Conservation (phyloP, 2,329 filamentous ascomycete genomes). For the Penicillium sp. region DNA sequence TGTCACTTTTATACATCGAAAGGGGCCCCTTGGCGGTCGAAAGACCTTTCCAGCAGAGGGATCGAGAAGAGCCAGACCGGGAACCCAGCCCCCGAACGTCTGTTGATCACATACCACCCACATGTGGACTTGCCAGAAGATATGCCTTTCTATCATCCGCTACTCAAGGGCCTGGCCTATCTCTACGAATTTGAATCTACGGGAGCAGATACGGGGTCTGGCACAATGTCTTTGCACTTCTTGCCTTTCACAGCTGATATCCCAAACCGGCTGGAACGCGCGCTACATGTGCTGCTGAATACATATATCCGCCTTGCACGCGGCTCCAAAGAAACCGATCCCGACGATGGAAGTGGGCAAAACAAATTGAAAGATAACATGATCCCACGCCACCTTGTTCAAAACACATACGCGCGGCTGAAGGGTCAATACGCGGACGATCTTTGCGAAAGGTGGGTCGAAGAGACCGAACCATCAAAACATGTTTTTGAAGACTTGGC, state of each 20-base stretch:
- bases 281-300: constrained; percentile 36
- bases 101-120: constrained; percentile 72
- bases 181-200: constrained; percentile 55
- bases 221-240: constrained; percentile 53
- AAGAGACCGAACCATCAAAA: constrained; percentile 81
- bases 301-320: constrained; percentile 39
- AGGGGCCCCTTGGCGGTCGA: not conserved
- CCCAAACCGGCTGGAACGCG: constrained; percentile 39
- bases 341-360: not conserved
- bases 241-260: constrained; percentile 46
- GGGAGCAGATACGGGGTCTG: constrained; percentile 28
- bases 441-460: constrained; percentile 75
- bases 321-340: constrained; percentile 2
- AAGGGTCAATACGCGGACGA: constrained; percentile 73
- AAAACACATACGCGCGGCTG: constrained; percentile 76
- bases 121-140: constrained; percentile 61
- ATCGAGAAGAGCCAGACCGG: no score
- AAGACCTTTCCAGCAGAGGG: no score
- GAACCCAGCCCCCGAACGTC: no score
- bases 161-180: constrained; percentile 70
- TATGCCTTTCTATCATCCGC: constrained; percentile 85
- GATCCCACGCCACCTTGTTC: constrained; percentile 71
- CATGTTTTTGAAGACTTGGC: constrained; percentile 93
- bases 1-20: constrained; percentile 63
- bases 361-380: constrained; percentile 58